Conservation (phyloP, 2,329 filamentous ascomycete species). For the Cephalotrichum gorgonifer region DNA sequence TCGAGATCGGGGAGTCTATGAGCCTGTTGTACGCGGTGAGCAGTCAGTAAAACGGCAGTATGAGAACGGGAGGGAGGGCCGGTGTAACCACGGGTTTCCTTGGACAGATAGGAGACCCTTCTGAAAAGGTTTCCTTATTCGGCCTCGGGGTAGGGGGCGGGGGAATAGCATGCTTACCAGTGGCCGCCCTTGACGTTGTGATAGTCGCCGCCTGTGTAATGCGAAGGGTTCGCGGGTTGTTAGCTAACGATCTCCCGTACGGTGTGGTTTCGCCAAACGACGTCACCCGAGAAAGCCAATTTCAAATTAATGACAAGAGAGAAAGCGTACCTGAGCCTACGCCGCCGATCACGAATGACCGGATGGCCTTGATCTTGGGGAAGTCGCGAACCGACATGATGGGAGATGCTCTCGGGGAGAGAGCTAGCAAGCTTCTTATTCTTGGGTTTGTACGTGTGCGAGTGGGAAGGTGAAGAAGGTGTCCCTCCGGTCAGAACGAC, state of each 20-base stretch:
- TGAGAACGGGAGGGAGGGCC: background rate
- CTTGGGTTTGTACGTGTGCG: background rate
- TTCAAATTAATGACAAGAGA: background rate
- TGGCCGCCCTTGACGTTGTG: conserved; percentile 78
- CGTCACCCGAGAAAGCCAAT: background rate
- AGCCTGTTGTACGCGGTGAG: conserved; percentile 50
- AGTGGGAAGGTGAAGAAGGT: background rate
- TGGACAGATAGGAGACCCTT: too few species aligned
- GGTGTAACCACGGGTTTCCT: too few species aligned
- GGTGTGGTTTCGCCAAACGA: background rate
- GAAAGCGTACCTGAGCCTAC: conserved; percentile 35
- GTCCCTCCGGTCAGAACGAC: too few species aligned
- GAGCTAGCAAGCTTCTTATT: background rate
- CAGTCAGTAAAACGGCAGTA: background rate
- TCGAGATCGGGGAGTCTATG: conserved; percentile 85
- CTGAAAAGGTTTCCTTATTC: too few species aligned
- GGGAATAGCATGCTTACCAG: conserved; percentile 35
- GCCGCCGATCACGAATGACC: conserved; percentile 62
- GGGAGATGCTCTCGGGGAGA: background rate
- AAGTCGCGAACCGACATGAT: conserved; percentile 46
- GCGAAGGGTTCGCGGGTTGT: background rate
- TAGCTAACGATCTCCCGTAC: background rate
- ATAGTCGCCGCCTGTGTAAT: conserved; percentile 64
- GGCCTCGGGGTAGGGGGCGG: too few species aligned
- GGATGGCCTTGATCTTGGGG: conserved; percentile 65